Base-by-base conservation (phyloP, 1,139 yeast species). In the Scheffersomyces stambukii region DNA sequence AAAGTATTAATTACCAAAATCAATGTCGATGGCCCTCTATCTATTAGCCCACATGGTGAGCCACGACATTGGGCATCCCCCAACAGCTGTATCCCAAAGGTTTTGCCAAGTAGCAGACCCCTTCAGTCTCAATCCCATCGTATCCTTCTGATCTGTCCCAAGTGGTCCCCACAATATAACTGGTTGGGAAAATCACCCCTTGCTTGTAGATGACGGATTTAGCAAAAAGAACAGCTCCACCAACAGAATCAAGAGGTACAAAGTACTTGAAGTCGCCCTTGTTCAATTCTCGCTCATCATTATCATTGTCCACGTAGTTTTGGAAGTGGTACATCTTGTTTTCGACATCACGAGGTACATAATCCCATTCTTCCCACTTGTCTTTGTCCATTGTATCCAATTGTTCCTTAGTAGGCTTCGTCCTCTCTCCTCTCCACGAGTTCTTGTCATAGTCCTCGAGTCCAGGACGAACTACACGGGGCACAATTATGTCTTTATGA, bases 91-190 rank as follows among this genome's bases (percentile, higher is more conserved):
- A 68, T 1, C 71, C 72, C 21, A 65, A 40, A 0, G 57, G 43
- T 29, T 53, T 58, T 1, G 75, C 75, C 26, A 56, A 45, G 37
- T 66, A 70, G 36, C 76, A 70, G 4, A 70, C 19, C 0, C 75
- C 75, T 41, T 68, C 74, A 3, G 73, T 66, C 38, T 68, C 75
- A 22, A 70, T 60, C 8, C 75, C 76, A 42, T 70, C 75, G 40
- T 58, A 68, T 4, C 75, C 76, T 38, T 68, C 74, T 4, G 33
- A 24, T 29, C 70, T 47, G 5, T 57, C 57, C 75, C 74, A 69
- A 1, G 66, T 50, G 2, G 67, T 60, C 5, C 76, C 76, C 7
- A 70, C 52, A 5, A 57, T 46, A 32, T 64, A 62, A 27, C 51
- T 58, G 2, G 74, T 60, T 1, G 75, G 71, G 43, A 67, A 68